Evolutionary conservation across 495 filamentous ascomycete species (phyloP).

Genomic region (Neurospora tetrasperma): DNA sequence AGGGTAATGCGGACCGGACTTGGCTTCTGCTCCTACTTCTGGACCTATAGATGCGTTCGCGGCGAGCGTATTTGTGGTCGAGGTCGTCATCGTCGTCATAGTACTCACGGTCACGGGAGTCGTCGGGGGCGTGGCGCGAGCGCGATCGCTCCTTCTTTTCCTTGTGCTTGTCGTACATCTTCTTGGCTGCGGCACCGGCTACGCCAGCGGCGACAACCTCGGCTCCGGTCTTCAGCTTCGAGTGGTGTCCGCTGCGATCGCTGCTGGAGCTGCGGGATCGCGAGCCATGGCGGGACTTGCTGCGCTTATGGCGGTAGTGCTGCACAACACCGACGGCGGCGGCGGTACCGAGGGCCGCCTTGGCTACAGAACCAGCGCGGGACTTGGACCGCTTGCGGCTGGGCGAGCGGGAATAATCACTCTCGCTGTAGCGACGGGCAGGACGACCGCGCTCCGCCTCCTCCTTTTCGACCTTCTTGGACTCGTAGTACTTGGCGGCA

Average conservation of each 20-base stretch:
- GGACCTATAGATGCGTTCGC: slow-evolving; percentile 16
- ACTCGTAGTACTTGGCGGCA: slow-evolving; percentile 64
- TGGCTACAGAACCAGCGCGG: slow-evolving; percentile 58
- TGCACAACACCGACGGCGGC: slow-evolving; percentile 69
- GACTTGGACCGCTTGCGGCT: slow-evolving; percentile 45
- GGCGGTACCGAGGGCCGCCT: slow-evolving; percentile 68
- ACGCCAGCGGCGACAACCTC: slow-evolving; percentile 66
- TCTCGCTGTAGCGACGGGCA: slow-evolving; percentile 46
- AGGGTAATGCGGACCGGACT: slow-evolving; percentile 41
- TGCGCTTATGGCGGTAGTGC: slow-evolving; percentile 60
- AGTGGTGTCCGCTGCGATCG: slow-evolving; percentile 7
- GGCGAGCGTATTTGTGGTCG: slow-evolving; percentile 19
- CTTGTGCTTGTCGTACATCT: slow-evolving; percentile 63
- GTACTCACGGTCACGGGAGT: slow-evolving; percentile 24
- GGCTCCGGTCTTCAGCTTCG: slow-evolving; percentile 45
- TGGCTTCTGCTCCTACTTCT: slow-evolving; percentile 45
- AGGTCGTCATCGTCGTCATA: slow-evolving; percentile 17
- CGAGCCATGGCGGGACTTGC: slow-evolving; percentile 38
- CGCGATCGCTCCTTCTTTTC: slow-evolving; percentile 38
- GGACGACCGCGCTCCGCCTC: slow-evolving; percentile 59
- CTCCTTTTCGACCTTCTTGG: slow-evolving; percentile 56
- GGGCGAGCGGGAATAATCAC: slow-evolving; percentile 24
- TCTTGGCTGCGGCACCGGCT: slow-evolving; percentile 67
- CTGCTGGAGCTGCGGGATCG: slow-evolving; percentile 44
- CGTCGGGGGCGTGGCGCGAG: slow-evolving; percentile 33